phyloP scores from a whole-genome alignment of 2,329 filamentous ascomycete genomes.

The Hypoxylon sp. region DNA sequence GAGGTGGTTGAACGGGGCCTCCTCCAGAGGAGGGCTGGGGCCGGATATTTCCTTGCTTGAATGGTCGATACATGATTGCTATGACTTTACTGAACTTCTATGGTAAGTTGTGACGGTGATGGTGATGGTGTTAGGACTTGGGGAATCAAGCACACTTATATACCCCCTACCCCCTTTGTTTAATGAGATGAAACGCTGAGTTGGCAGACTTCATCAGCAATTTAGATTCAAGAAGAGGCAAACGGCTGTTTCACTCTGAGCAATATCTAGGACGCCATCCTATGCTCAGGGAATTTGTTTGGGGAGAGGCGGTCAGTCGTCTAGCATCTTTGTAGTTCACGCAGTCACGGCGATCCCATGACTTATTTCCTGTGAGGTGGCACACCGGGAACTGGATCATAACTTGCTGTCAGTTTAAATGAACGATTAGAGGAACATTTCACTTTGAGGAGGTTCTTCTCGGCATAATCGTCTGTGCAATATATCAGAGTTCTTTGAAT shows the following conservation, averaged over 20 bases:
- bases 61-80: background rate
- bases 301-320: background rate
- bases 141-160: background rate
- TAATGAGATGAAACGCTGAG: background rate
- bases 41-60: background rate
- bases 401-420: background rate
- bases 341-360: background rate
- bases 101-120: background rate
- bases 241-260: slow-evolving; percentile 1
- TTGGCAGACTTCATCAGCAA: background rate
- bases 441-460: background rate
- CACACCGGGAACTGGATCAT: background rate
- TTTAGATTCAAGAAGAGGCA: background rate
- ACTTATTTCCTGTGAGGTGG: background rate
- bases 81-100: background rate
- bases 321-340: background rate
- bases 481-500: background rate
- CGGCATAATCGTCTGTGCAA: background rate
- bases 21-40: too few species aligned
- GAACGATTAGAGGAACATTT: background rate
- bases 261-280: background rate
- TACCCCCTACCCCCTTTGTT: background rate
- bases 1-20: background rate
- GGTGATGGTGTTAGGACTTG: too few species aligned
- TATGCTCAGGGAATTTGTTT: background rate